phyloP scores from a whole-genome alignment of 805 yeast genomes.

The Candida palmyrensis region DNA sequence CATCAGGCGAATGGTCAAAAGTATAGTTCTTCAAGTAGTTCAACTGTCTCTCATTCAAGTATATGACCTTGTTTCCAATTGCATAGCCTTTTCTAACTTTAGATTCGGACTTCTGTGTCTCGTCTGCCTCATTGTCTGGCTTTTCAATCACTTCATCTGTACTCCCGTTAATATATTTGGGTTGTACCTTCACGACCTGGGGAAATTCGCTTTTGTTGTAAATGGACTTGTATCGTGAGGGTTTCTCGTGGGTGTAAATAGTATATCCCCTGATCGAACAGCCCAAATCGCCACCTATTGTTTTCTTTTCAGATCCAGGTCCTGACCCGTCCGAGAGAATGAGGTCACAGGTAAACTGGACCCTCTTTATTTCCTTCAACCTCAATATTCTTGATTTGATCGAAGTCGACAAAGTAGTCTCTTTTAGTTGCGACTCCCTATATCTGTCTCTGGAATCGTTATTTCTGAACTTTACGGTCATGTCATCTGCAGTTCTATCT shows the following conservation, averaged over 20 bases:
- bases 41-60: constrained; percentile 19
- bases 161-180: constrained; percentile 30
- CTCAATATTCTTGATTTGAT: constrained; percentile 48
- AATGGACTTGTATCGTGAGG: constrained; percentile 46
- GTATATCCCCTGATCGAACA: constrained; percentile 72
- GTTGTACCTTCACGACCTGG: constrained; percentile 46
- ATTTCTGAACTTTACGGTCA: constrained; percentile 4
- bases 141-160: constrained; percentile 42
- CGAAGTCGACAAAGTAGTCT: constrained; percentile 35
- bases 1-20: constrained; percentile 27
- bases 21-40: constrained; percentile 25
- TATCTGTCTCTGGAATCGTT: background rate
- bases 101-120: constrained; percentile 28
- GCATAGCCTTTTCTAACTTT: constrained; percentile 12
- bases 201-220: constrained; percentile 50
- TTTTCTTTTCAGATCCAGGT: background rate
- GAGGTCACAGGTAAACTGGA: constrained; percentile 58
- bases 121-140: constrained; percentile 28
- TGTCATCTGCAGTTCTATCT: constrained; percentile 10
- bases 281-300: constrained; percentile 33
- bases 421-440: constrained; percentile 11
- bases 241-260: constrained; percentile 50
- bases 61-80: constrained; percentile 18
- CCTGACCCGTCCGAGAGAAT: constrained; percentile 45
- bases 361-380: constrained; percentile 57